Conservation (phyloP, 169 alveolate genomes). For the Plasmodium knowlesi region DNA sequence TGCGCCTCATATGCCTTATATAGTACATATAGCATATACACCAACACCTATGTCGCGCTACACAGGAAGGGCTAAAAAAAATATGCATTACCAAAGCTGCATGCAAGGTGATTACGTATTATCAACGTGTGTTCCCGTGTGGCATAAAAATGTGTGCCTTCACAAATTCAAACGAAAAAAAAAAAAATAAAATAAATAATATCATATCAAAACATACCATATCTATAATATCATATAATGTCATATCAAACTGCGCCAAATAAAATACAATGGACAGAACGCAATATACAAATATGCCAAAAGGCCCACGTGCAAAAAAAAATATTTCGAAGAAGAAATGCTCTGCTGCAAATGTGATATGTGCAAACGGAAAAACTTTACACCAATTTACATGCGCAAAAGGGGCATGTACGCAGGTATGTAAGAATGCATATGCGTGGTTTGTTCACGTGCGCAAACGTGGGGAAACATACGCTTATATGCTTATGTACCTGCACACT, state of each 20-base stretch:
- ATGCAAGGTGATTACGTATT: constrained; percentile 34
- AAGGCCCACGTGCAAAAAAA: neutral
- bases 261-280: neutral
- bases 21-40: neutral
- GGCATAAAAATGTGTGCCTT: constrained; percentile 33
- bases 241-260: neutral
- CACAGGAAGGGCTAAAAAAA: neutral
- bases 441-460: neutral
- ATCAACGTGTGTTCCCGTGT: constrained; percentile 61
- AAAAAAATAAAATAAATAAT: neutral
- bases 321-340: constrained; percentile 11
- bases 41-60: neutral
- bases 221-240: neutral
- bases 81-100: constrained; percentile 17
- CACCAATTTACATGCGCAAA: neutral
- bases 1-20: neutral
- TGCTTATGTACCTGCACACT: too few relatives aligned
- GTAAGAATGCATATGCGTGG: neutral
- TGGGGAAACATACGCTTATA: too few relatives aligned
- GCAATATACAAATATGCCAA: neutral
- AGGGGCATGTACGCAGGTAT: neutral
- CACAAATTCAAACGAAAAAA: neutral
- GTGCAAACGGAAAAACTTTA: neutral
- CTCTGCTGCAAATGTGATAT: constrained; percentile 17
- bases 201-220: too few relatives aligned